A percentile compares a stretch with the other conserved stretches of the same genome.
Evolutionary conservation across 306 rosid genomes (phyloP).

Genomic region (Castanea crenata): DNA sequence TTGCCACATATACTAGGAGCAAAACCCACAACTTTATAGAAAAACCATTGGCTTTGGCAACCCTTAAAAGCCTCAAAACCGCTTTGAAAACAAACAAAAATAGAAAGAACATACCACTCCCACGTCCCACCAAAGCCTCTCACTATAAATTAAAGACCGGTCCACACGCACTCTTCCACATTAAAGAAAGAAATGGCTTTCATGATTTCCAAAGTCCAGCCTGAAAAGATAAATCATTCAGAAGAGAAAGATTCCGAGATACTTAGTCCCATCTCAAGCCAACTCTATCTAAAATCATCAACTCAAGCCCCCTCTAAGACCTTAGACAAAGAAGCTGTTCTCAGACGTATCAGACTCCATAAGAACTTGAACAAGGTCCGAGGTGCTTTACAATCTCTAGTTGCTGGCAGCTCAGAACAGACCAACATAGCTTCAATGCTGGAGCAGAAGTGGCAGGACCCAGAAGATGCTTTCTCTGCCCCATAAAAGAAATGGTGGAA

Average conservation of each 20-base stretch:
- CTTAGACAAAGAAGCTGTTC: constrained; percentile 57
- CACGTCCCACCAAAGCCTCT: background rate
- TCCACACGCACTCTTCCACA: background rate
- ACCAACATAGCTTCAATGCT: constrained; percentile 12
- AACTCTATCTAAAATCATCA: constrained; percentile 49
- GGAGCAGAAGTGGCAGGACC: constrained; percentile 47
- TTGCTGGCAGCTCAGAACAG: constrained; percentile 22
- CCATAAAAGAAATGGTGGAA: constrained; percentile 32
- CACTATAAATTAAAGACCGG: constrained; percentile 11
- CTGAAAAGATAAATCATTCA: constrained; percentile 19
- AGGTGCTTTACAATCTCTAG: constrained; percentile 40
- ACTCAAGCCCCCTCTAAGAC: constrained; percentile 33
- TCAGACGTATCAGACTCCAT: constrained; percentile 57
- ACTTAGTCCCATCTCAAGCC: constrained; percentile 35
- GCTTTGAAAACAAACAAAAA: constrained; percentile 4
- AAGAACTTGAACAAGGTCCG: constrained; percentile 49
- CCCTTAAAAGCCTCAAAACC: constrained; percentile 33
- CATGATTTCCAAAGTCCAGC: constrained; percentile 26
- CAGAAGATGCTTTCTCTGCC: constrained; percentile 51
- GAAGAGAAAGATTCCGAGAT: constrained; percentile 24
- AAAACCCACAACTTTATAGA: constrained; percentile 15
- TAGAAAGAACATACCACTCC: background rate
- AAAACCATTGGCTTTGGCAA: constrained; percentile 53
- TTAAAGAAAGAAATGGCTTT: constrained; percentile 32
- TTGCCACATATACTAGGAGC: background rate